Percentiles rank a stretch among this genome's conserved stretches.
Conservation (phyloP, 2,329 filamentous ascomycete genomes). For the Blumeria hordei region DNA sequence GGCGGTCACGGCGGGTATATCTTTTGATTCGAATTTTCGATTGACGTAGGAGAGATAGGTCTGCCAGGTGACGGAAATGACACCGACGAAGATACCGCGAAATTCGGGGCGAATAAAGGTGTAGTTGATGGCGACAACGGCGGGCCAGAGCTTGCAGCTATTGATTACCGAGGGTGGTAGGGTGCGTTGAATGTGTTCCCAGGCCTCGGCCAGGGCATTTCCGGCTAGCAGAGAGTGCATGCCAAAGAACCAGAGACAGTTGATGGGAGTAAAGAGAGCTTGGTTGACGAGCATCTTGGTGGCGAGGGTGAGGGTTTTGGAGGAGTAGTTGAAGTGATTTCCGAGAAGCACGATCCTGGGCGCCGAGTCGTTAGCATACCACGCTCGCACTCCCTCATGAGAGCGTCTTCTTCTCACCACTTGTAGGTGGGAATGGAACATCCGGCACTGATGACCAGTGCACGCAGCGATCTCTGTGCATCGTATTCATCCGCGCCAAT, state of each 20-base stretch:
- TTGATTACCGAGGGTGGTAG: constrained; percentile 57
- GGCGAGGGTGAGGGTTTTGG: constrained; percentile 42
- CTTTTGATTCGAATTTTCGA: constrained; percentile 33
- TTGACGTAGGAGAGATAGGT: constrained; percentile 72
- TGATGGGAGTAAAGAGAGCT: constrained; percentile 53
- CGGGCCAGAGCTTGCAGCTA: constrained; percentile 70
- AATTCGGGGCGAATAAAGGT: constrained; percentile 62
- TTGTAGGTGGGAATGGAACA: constrained; percentile 56
- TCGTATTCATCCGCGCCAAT: constrained; percentile 41
- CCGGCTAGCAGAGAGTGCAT: constrained; percentile 55
- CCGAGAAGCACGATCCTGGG: constrained; percentile 57
- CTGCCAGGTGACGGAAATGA: constrained; percentile 76
- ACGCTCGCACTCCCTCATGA: not conserved
- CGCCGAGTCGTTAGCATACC: not conserved
- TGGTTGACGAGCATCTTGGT: constrained; percentile 69
- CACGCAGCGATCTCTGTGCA: constrained; percentile 40
- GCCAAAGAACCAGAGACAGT: constrained; percentile 66
- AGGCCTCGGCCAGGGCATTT: constrained; percentile 34
- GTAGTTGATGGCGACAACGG: constrained; percentile 67
- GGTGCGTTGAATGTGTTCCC: constrained; percentile 47
- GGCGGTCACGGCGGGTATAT: not conserved
- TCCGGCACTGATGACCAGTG: constrained; percentile 48
- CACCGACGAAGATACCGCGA: constrained; percentile 53
- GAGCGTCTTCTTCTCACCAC: constrained; percentile 32
- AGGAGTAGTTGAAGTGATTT: constrained; percentile 61